phyloP scores from a whole-genome alignment of 805 yeast genomes.

The Candida nitratophila region DNA sequence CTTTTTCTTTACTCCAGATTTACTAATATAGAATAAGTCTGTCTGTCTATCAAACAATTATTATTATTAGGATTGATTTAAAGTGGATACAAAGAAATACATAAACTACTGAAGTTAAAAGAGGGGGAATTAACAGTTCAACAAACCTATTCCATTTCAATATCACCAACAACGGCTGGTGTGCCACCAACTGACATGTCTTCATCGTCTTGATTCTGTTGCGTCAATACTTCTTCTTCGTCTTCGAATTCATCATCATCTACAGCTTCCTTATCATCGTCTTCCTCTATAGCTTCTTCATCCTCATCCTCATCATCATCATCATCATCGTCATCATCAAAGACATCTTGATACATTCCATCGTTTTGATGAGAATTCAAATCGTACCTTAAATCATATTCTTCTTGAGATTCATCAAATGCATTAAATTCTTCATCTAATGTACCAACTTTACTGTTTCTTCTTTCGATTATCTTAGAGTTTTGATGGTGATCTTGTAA shows the following conservation, averaged over 20 bases:
- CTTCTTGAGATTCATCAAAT: conserved; percentile 26
- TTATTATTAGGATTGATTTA: too few species aligned
- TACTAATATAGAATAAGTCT: conserved; percentile 10
- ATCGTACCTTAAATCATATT: conserved; percentile 28
- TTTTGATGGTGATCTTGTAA: conserved; percentile 18
- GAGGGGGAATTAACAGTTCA: too few species aligned
- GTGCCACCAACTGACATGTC: conserved; percentile 10
- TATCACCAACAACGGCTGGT: conserved; percentile 32
- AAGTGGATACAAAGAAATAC: too few species aligned
- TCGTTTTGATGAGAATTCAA: conserved; percentile 13
- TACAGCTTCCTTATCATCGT: conserved; percentile 29
- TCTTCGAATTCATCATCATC: conserved; percentile 35
- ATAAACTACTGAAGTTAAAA: too few species aligned
- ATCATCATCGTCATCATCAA: conserved; percentile 30
- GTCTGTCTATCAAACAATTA: too few species aligned
- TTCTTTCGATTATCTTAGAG: conserved; percentile 26
- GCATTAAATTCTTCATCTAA: conserved; percentile 22
- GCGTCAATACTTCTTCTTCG: conserved; percentile 36
- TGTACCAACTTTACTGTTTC: conserved; percentile 25
- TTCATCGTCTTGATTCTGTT: conserved; percentile 21
- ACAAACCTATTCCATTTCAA: conserved; percentile 28
- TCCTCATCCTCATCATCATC: conserved; percentile 21
- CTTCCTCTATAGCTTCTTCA: conserved; percentile 3
- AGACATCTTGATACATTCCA: conserved; percentile 26
- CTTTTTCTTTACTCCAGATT: conserved; percentile 11